Percentiles rank a stretch among this genome's conserved stretches.
These are phyloP conservation scores for Viola pubescens DNA, from an alignment of 441 rosid species.

Conservation along the genomic window DNA sequence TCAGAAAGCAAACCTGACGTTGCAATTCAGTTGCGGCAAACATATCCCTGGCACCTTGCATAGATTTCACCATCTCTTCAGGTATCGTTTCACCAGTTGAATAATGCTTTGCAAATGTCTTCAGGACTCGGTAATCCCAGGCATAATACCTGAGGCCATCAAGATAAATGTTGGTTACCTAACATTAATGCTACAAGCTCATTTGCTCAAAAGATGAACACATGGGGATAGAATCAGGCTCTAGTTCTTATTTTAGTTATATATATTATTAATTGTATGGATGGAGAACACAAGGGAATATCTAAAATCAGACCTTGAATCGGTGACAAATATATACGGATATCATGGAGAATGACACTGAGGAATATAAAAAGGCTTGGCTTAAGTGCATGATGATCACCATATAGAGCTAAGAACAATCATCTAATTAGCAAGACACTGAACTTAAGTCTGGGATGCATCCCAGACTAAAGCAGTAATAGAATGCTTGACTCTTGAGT, in stretches of 20 bases:
- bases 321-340: no score
- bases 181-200: conserved; percentile 6
- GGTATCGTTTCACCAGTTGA: conserved; percentile 87
- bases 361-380: no score
- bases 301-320: no score
- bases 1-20: conserved; percentile 92
- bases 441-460: no score
- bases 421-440: no score
- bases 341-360: no score
- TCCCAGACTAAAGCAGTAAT: no score
- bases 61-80: conserved; percentile 67
- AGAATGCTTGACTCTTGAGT: no score
- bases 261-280: background rate
- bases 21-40: conserved; percentile 96
- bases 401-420: no score
- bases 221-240: background rate
- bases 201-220: background rate
- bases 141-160: conserved; percentile 64
- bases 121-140: conserved; percentile 77
- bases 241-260: background rate
- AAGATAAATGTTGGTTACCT: conserved; percentile 13
- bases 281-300: no score
- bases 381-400: no score
- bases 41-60: conserved; percentile 84
- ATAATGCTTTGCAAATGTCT: conserved; percentile 77